Conservation (phyloP, 116 monocot species). For the Papilionanthe hybrid region DNA sequence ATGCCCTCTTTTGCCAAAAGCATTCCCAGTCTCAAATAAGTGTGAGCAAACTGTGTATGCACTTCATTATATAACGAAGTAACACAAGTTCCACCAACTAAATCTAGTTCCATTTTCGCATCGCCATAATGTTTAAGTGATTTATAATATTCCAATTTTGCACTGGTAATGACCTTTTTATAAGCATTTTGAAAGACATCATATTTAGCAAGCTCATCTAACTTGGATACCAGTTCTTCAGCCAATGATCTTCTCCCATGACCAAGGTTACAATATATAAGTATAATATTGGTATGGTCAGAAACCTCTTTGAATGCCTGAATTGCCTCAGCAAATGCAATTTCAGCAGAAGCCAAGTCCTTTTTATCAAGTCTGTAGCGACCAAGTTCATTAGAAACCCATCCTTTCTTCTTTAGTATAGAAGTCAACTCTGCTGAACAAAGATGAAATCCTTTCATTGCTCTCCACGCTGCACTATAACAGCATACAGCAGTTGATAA, state of each 20-base stretch:
- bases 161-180: conserved; percentile 55
- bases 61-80: conserved; percentile 51
- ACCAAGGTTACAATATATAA: conserved; percentile 91
- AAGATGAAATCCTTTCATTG: conserved; percentile 31
- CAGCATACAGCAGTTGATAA: conserved; percentile 55
- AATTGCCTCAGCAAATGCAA: conserved; percentile 68
- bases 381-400: conserved; percentile 93
- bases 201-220: conserved; percentile 45
- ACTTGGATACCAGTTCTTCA: conserved; percentile 72
- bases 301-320: conserved; percentile 81
- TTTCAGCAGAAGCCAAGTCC: conserved; percentile 63
- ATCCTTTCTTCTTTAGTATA: conserved; percentile 80
- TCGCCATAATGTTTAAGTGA: conserved; percentile 71
- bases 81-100: conserved; percentile 33
- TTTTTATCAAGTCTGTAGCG: conserved; percentile 59
- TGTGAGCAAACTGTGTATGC: conserved; percentile 80
- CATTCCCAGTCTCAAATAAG: conserved; percentile 88
- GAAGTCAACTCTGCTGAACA: conserved; percentile 38
- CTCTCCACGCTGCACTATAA: conserved; percentile 53
- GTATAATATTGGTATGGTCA: conserved; percentile 87
- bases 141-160: conserved; percentile 72
- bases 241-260: conserved; percentile 95
- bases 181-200: conserved; percentile 40
- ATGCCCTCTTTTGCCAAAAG: conserved; percentile 75
- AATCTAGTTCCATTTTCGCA: conserved; percentile 58